Percentiles rank a stretch among this genome's conserved stretches.
These are phyloP conservation scores for Pichia sp. DNA, from an alignment of 1,139 yeast genomes.

Conservation along the genomic window DNA sequence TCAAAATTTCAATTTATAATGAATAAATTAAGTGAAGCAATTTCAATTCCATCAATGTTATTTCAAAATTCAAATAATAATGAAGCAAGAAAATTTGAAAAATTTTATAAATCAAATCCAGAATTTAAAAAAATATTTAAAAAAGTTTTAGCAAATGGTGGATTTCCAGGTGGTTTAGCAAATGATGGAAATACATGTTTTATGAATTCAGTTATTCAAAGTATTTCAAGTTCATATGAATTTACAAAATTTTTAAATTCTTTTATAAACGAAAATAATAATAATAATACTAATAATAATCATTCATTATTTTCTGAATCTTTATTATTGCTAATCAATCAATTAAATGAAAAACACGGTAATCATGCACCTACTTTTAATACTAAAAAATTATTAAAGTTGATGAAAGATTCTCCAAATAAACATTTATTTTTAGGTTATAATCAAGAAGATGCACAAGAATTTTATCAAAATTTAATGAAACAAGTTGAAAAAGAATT, in stretches of 20 bases:
- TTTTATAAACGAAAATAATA: background rate
- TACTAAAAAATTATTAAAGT: constrained; percentile 56
- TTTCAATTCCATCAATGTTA: constrained; percentile 12
- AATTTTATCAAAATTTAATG: constrained; percentile 78
- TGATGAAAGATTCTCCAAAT: constrained; percentile 75
- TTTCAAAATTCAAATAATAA: background rate
- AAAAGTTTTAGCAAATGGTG: constrained; percentile 49
- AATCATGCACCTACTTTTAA: constrained; percentile 53
- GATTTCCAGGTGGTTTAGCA: constrained; percentile 74
- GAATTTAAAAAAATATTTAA: constrained; percentile 16
- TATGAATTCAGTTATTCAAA: constrained; percentile 85
- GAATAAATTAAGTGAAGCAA: constrained; percentile 15
- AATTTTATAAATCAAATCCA: constrained; percentile 15
- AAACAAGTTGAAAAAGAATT: constrained; percentile 65
- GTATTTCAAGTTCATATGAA: constrained; percentile 69
- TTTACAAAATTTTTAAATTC: constrained; percentile 44
- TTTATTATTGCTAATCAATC: constrained; percentile 43
- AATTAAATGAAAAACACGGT: constrained; percentile 54
- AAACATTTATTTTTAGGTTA: constrained; percentile 73
- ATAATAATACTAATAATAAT: no score
- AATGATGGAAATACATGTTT: constrained; percentile 94
- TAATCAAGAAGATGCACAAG: constrained; percentile 94
- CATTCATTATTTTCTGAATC: constrained; percentile 54
- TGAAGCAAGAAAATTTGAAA: background rate
- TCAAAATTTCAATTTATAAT: constrained; percentile 4